These are phyloP conservation scores for Centella asiatica DNA, from an alignment of 129 eudicot species.

Conservation along the genomic window DNA sequence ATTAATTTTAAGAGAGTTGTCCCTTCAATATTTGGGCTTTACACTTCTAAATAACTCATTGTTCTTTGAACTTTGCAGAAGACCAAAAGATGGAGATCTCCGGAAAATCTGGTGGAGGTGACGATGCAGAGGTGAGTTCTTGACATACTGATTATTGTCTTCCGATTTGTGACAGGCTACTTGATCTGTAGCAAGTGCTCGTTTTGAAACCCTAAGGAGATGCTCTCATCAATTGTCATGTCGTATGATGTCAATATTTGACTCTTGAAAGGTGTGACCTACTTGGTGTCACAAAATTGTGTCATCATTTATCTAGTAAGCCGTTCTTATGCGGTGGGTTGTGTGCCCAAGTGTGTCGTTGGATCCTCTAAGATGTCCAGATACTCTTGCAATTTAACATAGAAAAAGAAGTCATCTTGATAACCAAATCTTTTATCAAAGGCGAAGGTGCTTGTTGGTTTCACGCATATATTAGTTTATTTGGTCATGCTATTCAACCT, in stretches of 20 bases:
- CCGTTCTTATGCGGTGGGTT: background rate
- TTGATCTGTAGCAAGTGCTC: background rate
- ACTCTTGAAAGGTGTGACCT: too few relatives aligned
- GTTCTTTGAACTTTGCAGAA: conserved; percentile 8
- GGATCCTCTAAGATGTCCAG: background rate
- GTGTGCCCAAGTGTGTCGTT: background rate
- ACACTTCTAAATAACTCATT: background rate
- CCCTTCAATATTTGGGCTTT: background rate
- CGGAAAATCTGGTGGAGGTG: conserved; percentile 12
- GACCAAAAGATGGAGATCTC: conserved; percentile 24
- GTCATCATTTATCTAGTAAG: too few relatives aligned
- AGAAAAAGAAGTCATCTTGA: too few relatives aligned
- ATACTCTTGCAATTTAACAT: background rate
- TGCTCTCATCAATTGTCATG: too few relatives aligned
- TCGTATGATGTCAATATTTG: too few relatives aligned
- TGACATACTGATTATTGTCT: background rate
- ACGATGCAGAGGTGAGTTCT: conserved; percentile 14
- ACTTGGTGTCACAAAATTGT: too few relatives aligned
- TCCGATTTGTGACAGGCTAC: background rate
- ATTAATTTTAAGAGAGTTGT: background rate
- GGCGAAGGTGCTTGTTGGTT: background rate
- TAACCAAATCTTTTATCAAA: background rate
- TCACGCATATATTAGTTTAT: background rate
- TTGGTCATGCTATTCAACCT: background rate
- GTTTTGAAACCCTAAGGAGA: background rate